Base-by-base conservation (phyloP, 2,329 filamentous ascomycete species). In the Triangularia setosa region DNA sequence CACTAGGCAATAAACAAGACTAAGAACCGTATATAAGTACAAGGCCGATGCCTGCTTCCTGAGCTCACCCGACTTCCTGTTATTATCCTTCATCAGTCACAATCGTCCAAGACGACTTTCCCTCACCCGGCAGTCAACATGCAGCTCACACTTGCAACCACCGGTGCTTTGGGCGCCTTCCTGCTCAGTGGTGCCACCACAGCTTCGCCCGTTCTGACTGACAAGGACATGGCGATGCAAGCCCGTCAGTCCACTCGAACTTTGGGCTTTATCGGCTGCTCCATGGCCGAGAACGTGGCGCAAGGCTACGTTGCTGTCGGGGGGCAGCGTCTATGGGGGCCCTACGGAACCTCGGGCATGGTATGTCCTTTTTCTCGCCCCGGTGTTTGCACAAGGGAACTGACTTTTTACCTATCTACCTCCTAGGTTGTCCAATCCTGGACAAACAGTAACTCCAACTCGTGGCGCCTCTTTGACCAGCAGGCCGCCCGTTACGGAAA, bases 221-320 rank as follows among this genome's bases (percentile, higher is more conserved):
- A 40, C 12, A 16, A 40, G 4, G 33, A 16, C 33, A n/a, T 4
- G 12, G 7, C 14, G 14, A 18, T 40, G 14, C 33, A 40, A 40
- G 16, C 2, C 12, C 33, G 33, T 5, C 33, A 40, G 16, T 40
- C 33, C 14, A n/a, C 33, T 40, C 33, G 33, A n/a, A 53, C 48
- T 14, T 9, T 74, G 72, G 72, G 72, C 48, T 74, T 73, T 65
- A 72, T 74, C 23, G 72, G 72, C 53, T 74, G 72, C 65, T 74
- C 71, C 35, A 74, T 73, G 72, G 65, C 65, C 23, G 73, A 74
- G 64, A 71, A 74, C 60, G 70, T 73, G 9, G 72, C 72, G n/a
- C 68, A 72, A 30, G 72, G 72, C 58, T 73, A 74, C 65, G 70
- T 73, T 23, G 67, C 71, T 24, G 52, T 30, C 56, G 67, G 67